A percentile compares a stretch with the other conserved stretches of the same genome.
These are phyloP conservation scores for Biscutella auriculata DNA, from an alignment of 441 rosid genomes.

Conservation along the genomic window DNA sequence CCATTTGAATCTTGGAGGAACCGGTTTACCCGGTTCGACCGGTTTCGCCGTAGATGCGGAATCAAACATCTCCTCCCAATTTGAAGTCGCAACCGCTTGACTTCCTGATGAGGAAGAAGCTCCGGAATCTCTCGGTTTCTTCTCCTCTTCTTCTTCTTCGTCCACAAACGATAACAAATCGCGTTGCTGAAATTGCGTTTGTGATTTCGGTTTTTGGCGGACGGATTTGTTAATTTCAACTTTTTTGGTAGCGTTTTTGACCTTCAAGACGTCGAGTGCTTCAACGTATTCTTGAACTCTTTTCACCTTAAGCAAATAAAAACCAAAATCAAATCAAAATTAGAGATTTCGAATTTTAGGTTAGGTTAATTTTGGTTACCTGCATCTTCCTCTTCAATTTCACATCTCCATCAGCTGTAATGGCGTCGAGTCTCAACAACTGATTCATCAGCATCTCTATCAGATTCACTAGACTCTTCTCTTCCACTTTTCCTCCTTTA, in stretches of 20 bases:
- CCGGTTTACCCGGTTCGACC: slow-evolving; percentile 29
- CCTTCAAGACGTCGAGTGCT: slow-evolving; percentile 66
- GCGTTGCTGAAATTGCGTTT: slow-evolving; percentile 14
- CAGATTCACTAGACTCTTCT: slow-evolving; percentile 52
- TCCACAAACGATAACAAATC: slow-evolving; percentile 31
- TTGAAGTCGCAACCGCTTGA: slow-evolving; percentile 39
- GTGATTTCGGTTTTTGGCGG: slow-evolving; percentile 27
- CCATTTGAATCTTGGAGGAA: slow-evolving; percentile 74
- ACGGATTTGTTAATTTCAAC: slow-evolving; percentile 30
- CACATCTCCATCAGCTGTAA: slow-evolving; percentile 72
- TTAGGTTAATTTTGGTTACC: slow-evolving; percentile 19
- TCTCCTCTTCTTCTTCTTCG: slow-evolving; percentile 23
- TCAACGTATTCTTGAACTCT: slow-evolving; percentile 90
- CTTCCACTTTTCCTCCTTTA: slow-evolving; percentile 74
- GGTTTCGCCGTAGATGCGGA: slow-evolving; percentile 33
- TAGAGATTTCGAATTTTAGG: not conserved
- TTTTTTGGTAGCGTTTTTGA: slow-evolving; percentile 53
- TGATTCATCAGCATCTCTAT: slow-evolving; percentile 84
- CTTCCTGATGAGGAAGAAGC: slow-evolving; percentile 25
- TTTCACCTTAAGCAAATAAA: slow-evolving; percentile 48
- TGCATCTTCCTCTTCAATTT: slow-evolving; percentile 89
- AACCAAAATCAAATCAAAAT: slow-evolving; percentile 2
- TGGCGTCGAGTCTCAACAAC: slow-evolving; percentile 74
- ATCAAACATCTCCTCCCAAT: slow-evolving; percentile 90
- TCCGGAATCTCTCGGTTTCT: slow-evolving; percentile 16